Evolutionary conservation across 495 filamentous ascomycete genomes (phyloP).

Genomic region (Trichoderma asperelloides): DNA sequence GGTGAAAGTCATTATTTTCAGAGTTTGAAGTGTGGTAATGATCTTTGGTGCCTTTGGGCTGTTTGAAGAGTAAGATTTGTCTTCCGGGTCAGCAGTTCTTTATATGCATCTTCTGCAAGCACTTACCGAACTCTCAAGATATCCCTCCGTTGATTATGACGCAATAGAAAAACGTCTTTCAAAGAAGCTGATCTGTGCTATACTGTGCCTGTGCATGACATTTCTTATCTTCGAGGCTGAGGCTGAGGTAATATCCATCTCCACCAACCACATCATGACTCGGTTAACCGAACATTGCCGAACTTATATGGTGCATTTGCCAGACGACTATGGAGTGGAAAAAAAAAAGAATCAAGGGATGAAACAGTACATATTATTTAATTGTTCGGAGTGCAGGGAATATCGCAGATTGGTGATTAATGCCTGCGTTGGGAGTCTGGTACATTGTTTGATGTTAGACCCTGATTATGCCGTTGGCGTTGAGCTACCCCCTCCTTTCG

Average conservation of each 20-base stretch:
- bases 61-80: no score
- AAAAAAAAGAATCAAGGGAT: neutral
- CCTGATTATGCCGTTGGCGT: no score
- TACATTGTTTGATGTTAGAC: neutral
- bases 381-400: neutral
- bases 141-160: no score
- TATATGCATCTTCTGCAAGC: no score
- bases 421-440: neutral
- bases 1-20: no score
- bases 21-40: no score
- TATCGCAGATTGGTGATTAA: neutral
- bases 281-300: slow-evolving; percentile 3
- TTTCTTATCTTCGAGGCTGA: neutral
- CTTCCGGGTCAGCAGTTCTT: no score
- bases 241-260: neutral
- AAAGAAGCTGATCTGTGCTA: neutral
- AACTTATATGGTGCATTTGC: neutral
- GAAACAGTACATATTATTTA: neutral
- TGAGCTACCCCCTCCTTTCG: no score
- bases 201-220: neutral
- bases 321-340: neutral
- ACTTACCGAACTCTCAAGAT: no score
- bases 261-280: neutral
- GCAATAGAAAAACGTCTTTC: no score
- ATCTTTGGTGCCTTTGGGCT: no score